Evolutionary conservation across 2,329 filamentous ascomycete species (phyloP).

Genomic region (Allantophomopsis lycopodina): DNA sequence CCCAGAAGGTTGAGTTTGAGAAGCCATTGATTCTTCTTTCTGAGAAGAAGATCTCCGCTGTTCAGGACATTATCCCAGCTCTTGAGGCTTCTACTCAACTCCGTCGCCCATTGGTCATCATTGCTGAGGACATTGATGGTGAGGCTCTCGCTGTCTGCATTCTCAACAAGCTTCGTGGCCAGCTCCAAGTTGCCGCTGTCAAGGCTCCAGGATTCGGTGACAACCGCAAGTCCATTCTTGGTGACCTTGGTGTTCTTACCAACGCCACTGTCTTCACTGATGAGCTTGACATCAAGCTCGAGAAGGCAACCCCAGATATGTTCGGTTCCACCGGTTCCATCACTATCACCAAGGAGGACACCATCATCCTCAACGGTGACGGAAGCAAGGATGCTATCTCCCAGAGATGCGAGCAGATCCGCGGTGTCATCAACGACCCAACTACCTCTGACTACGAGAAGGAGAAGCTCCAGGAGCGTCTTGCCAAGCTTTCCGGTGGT

Average conservation of each 20-base stretch:
- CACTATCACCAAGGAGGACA: slow-evolving; percentile 99
- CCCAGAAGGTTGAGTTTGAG: slow-evolving; percentile 99
- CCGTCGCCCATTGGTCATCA: slow-evolving; percentile 92
- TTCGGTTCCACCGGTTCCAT: slow-evolving; percentile 95
- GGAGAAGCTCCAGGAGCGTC: slow-evolving; percentile 99
- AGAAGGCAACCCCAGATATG: slow-evolving; percentile 93
- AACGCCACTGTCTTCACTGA: slow-evolving; percentile 97
- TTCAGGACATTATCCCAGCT: slow-evolving; percentile 96
- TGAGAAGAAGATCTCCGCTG: slow-evolving; percentile 99
- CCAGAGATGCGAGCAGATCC: slow-evolving; percentile 98
- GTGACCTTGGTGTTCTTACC: slow-evolving; percentile 89
- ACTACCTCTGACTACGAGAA: slow-evolving; percentile 98
- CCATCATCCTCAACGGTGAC: slow-evolving; percentile 94
- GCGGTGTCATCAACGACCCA: slow-evolving; percentile 87
- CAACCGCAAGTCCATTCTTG: slow-evolving; percentile 99
- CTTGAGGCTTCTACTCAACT: slow-evolving; percentile 94
- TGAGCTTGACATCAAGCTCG: slow-evolving; percentile 97
- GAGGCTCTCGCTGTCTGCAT: slow-evolving; percentile 98
- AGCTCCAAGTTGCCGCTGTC: slow-evolving; percentile 95
- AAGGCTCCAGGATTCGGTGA: slow-evolving; percentile 99
- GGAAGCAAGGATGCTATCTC: slow-evolving; percentile 87
- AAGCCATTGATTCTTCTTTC: slow-evolving; percentile 97
- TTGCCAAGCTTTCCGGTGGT: slow-evolving; percentile 97
- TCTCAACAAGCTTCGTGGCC: slow-evolving; percentile 98
- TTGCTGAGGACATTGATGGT: slow-evolving; percentile 97